Base-by-base conservation (phyloP, 2,329 filamentous ascomycete species). In the Sporothrix globosa region DNA sequence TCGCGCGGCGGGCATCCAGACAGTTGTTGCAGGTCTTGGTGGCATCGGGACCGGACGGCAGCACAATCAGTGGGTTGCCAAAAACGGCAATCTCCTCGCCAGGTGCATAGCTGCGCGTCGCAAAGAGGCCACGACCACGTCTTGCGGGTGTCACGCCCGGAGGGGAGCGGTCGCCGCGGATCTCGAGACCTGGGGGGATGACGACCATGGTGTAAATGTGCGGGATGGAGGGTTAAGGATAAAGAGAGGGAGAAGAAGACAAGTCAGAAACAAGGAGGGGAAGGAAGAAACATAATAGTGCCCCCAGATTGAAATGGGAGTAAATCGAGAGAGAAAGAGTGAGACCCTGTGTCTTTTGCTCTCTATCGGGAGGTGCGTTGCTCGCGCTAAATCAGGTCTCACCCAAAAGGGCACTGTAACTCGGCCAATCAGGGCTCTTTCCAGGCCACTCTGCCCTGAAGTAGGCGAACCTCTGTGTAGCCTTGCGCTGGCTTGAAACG, bases 1-100 rank as follows among this genome's bases (percentile, higher is more conserved):
- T 52, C 30, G 30, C 11, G 41, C 53, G 61, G 50, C 70, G 61
- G 27, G 73, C 74, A 39, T 74, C 66, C 39, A 87, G 80, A 77
- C 86, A 88, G 79, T 83, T 78, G 72, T 82, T 82, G 80, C 87
- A 89, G 44, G 82, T 80, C 19, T 76, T 74, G 3, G 75, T 66
- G 69, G 84, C 79, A 72, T 81, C 80, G 5, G 80, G 76, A 50
- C 80, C 80, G 53, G 82, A 80, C 3, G 86, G 84, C 30, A 87
- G 79, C 21, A 84, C 83, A 60, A 87, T 76, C 52, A 82, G 78
- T 5, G 82, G 81, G 19, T 78, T 78, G 34, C 74, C 71, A 75
- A 88, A 86, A 52, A 77, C 75, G 71, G 81, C 80, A 73, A 88
- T 83, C 70, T 79, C 74, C 39, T 80, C 77, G 74, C 85, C 85